phyloP scores from a whole-genome alignment of 257 asterid genomes.

The Solanum appendiculatum region DNA sequence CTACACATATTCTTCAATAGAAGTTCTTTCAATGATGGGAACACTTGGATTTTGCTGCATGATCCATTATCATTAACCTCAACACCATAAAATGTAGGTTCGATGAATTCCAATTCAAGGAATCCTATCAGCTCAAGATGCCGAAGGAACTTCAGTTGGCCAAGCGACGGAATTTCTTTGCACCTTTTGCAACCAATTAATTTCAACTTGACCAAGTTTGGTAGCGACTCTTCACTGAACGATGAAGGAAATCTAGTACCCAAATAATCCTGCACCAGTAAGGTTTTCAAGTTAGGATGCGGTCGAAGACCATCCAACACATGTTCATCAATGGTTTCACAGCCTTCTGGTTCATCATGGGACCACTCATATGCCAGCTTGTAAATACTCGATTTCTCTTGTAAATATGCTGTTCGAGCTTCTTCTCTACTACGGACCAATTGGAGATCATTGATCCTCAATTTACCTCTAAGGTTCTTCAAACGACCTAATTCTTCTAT shows the following conservation, averaged over 20 bases:
- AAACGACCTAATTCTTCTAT: background rate
- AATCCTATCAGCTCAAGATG: background rate
- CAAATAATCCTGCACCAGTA: background rate
- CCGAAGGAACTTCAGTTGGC: conserved; percentile 12
- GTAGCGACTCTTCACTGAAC: background rate
- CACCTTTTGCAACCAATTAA: background rate
- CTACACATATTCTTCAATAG: background rate
- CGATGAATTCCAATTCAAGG: background rate
- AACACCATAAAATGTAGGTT: background rate
- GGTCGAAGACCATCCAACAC: conserved; percentile 17
- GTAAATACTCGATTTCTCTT: background rate
- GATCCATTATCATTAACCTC: background rate
- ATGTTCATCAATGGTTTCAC: background rate
- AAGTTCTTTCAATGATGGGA: background rate
- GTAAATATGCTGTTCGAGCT: background rate
- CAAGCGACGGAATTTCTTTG: conserved; percentile 5
- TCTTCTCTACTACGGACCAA: background rate
- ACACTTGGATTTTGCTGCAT: background rate
- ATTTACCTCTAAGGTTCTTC: background rate
- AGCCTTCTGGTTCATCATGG: background rate
- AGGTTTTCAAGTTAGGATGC: conserved; percentile 3
- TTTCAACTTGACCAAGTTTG: background rate
- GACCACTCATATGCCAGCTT: background rate
- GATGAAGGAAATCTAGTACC: conserved; percentile 10
- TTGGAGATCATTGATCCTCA: background rate